Evolutionary conservation across 306 rosid genomes (phyloP), one percentile per base, ranked within the genome.

Genomic region (Mucuna pruriens): DNA sequence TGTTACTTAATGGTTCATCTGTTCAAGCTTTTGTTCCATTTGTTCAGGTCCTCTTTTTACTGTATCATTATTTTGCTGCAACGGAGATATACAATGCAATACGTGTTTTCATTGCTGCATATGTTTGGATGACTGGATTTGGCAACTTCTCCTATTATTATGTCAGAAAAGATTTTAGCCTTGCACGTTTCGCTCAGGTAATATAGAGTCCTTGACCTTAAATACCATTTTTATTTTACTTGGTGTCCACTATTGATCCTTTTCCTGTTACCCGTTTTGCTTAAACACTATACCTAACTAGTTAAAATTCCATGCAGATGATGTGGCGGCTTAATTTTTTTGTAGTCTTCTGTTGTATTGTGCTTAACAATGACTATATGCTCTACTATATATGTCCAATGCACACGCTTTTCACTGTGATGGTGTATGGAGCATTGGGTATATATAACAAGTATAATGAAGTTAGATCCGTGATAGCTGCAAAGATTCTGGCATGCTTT

Each of bases 51-150:
- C 97, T 96, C 42, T 96, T 96, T 90, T 80, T 96, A 63, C 88
- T 96, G 92, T 96, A 96, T 76, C 99, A 96, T 83, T 96, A 96
- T 88, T 96, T 96, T 84, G 97, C 98, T 85, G 98, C 98, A 16
- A 81, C 89, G 20, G 99, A 96, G 93, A 96, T 96, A 81, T 96
- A 96, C 88, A 96, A 96, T 74, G 97, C 99, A 69, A 96, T 96
- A 23, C 97, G 98, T 49, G 13, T 96, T 48, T 96, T 96, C 82
- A 96, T 96, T 90, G 99, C 99, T 78, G 99, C 99, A 20, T 96
- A 96, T 88, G 98, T 96, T 87, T 96, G 98, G 98, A 92, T 96
- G 98, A 96, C 99, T 79, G 99, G 99, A 74, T 96, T 96, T 94
- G 98, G 98, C 7, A 96, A 96, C 88, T 96, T 96, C 87, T 96